Evolutionary conservation across 139 green algal genomes (phyloP).

Genomic region (Deuterostichococcus epilithicus): DNA sequence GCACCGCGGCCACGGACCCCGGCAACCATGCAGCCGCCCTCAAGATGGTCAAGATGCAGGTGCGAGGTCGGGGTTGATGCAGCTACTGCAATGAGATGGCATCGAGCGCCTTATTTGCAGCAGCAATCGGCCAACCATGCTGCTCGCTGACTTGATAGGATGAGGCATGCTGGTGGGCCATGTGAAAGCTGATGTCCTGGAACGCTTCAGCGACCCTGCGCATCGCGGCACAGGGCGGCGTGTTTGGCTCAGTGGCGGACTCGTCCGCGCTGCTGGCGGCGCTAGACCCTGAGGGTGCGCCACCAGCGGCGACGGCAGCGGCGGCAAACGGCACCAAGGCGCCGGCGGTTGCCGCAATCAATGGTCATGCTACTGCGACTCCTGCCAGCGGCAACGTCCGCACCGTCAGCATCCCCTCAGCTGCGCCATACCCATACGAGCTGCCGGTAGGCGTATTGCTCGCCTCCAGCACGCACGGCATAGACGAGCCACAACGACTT

Average conservation of each 20-base stretch:
- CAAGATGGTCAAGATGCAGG: constrained; percentile 63
- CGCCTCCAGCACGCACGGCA: no score
- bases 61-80: no score
- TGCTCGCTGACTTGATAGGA: no score
- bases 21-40: constrained; percentile 51
- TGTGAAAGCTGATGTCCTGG: not conserved
- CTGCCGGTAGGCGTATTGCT: constrained; percentile 26
- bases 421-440: constrained; percentile 25
- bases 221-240: constrained; percentile 48
- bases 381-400: not conserved
- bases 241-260: constrained; percentile 46
- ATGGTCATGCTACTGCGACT: not conserved
- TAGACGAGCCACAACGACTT: no score
- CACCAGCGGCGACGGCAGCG: no score
- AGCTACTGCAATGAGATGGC: no score
- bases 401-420: not conserved
- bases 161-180: not conserved
- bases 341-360: not conserved
- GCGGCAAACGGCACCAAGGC: no score
- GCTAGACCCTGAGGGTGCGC: constrained; percentile 4
- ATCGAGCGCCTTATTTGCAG: no score
- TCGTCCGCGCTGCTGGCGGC: constrained; percentile 17
- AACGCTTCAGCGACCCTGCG: no score
- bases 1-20: constrained; percentile 46
- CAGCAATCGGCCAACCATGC: no score